Conservation (phyloP, 352 stramenopile genomes). For the Paralagenidium karlingii region DNA sequence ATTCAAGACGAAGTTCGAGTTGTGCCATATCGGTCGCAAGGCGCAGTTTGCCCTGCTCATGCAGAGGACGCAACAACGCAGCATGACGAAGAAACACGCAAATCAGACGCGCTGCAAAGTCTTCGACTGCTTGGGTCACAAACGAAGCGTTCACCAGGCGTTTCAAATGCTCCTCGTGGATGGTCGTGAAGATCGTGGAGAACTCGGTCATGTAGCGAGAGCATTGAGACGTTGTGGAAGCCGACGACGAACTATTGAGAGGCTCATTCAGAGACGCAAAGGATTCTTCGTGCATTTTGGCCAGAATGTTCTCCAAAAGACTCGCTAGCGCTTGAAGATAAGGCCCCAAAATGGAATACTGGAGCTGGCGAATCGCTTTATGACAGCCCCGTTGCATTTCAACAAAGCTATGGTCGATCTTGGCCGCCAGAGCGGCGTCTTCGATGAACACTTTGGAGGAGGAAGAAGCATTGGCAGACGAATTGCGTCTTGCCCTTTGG, state of each 20-base stretch:
- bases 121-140: conserved; percentile 32
- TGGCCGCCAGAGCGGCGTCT: neutral
- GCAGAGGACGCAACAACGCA: conserved; percentile 51
- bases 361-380: conserved; percentile 31
- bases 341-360: conserved; percentile 46
- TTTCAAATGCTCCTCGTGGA: conserved; percentile 66
- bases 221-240: neutral
- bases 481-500: too few species aligned
- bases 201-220: conserved; percentile 80
- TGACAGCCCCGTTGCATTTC: conserved; percentile 13
- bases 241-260: neutral
- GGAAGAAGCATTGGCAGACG: conserved; percentile 5
- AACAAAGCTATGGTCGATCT: neutral
- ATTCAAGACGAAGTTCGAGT: conserved; percentile 53
- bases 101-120: conserved; percentile 60
- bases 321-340: conserved; percentile 55
- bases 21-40: conserved; percentile 80
- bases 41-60: conserved; percentile 63
- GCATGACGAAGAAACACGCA: conserved; percentile 71
- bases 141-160: conserved; percentile 39
- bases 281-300: conserved; percentile 79
- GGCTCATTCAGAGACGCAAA: conserved; percentile 35
- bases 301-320: conserved; percentile 43
- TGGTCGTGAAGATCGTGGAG: conserved; percentile 31
- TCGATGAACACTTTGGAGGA: neutral